These are phyloP conservation scores for Epichloe brachyelytri DNA, from an alignment of 2,329 filamentous ascomycete genomes.

Conservation along the genomic window DNA sequence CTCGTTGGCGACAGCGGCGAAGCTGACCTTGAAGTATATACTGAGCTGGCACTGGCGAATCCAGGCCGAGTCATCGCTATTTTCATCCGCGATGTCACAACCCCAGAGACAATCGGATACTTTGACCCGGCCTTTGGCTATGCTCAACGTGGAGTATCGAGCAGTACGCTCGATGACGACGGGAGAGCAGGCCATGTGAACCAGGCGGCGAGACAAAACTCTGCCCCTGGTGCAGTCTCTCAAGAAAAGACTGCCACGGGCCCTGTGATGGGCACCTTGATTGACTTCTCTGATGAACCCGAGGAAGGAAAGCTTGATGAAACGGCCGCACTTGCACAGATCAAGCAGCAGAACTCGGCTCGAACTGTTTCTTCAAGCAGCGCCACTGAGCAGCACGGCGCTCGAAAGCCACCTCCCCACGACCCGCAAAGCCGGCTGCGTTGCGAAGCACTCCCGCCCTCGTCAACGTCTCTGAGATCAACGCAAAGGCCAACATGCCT, in stretches of 20 bases:
- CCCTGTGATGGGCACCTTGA: slow-evolving; percentile 42
- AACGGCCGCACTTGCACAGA: slow-evolving; percentile 18
- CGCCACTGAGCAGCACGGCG: slow-evolving; percentile 17
- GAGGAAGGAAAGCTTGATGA: slow-evolving; percentile 23
- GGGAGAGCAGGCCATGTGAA: slow-evolving; percentile 4
- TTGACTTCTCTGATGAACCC: slow-evolving; percentile 46
- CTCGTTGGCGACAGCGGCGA: slow-evolving; percentile 93
- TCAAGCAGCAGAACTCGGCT: slow-evolving; percentile 12
- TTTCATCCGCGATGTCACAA: slow-evolving; percentile 94
- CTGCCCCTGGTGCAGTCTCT: slow-evolving; percentile 9
- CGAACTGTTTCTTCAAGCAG: slow-evolving; percentile 10
- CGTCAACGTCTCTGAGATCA: neutral
- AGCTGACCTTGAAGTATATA: slow-evolving; percentile 93
- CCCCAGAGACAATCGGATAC: slow-evolving; percentile 55
- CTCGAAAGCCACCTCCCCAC: slow-evolving; percentile 32
- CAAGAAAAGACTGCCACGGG: slow-evolving; percentile 18
- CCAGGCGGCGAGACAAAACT: slow-evolving; percentile 15
- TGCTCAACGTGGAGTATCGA: slow-evolving; percentile 14
- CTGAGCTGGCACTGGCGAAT: slow-evolving; percentile 75
- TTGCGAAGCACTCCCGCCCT: slow-evolving; percentile 32
- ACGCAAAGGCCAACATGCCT: slow-evolving; percentile 10
- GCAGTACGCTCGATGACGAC: slow-evolving; percentile 15
- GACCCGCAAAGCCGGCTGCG: slow-evolving; percentile 44
- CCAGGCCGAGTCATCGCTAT: slow-evolving; percentile 73
- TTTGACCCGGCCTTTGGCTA: slow-evolving; percentile 51